A percentile compares a stretch with the other conserved stretches of the same genome.
Conservation (phyloP, 441 rosid species). For the Populus hybrid region DNA sequence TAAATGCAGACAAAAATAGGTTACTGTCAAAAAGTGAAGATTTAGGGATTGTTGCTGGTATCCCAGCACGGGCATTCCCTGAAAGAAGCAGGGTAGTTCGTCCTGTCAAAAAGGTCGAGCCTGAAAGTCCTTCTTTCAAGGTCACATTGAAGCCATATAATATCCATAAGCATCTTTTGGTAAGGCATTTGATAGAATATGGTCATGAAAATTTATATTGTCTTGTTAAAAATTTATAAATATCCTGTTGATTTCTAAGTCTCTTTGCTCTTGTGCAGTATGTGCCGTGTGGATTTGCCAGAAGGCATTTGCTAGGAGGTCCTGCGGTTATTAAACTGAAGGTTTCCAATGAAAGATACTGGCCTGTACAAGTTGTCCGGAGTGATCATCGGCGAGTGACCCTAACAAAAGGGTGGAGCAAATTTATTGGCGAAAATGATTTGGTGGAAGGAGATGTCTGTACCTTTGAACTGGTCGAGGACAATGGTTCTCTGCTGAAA, state of each 20-base stretch:
- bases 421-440: conserved; percentile 9
- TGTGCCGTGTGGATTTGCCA: conserved; percentile 14
- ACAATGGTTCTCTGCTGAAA: conserved; percentile 2
- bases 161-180: not conserved
- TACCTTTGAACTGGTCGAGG: conserved; percentile 16
- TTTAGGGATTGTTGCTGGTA: not conserved
- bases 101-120: conserved; percentile 12
- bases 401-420: not conserved
- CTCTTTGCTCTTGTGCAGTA: conserved; percentile 9
- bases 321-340: not conserved
- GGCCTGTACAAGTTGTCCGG: not conserved
- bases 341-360: conserved; percentile 15
- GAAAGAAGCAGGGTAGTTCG: conserved; percentile 9
- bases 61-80: not conserved
- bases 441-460: conserved; percentile 23
- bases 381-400: not conserved
- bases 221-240: too few relatives aligned
- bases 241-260: not conserved
- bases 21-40: not conserved
- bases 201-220: not conserved
- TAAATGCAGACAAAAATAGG: not conserved
- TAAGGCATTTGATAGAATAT: not conserved
- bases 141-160: not conserved
- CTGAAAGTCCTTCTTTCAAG: conserved; percentile 20
- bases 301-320: not conserved